phyloP scores from a whole-genome alignment of 2,329 filamentous ascomycete genomes.

The Clarireedia sp. region DNA sequence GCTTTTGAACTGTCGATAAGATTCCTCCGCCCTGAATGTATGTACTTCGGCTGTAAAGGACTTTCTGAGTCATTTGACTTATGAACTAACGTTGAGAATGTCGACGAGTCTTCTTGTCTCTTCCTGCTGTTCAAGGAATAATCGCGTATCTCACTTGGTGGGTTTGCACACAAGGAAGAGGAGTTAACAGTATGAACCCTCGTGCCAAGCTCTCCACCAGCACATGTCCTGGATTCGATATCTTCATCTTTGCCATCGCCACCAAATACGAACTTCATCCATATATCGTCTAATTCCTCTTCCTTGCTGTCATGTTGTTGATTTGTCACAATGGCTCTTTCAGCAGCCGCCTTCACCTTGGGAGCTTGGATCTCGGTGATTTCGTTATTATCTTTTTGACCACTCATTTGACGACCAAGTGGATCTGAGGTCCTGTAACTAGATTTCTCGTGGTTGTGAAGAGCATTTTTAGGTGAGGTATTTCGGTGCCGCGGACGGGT shows the following conservation, averaged over 20 bases:
- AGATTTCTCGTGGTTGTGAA: too few relatives aligned
- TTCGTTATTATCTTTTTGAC: too few relatives aligned
- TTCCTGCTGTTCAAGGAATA: neutral
- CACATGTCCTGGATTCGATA: neutral
- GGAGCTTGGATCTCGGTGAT: too few relatives aligned
- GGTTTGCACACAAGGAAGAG: neutral
- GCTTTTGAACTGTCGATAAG: neutral
- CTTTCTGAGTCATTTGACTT: neutral
- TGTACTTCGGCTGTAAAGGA: neutral
- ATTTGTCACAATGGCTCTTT: too few relatives aligned
- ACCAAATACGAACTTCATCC: constrained; percentile 10
- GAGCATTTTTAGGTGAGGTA: too few relatives aligned
- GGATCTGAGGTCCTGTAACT: too few relatives aligned
- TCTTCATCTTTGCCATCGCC: neutral
- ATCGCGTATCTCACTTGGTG: neutral
- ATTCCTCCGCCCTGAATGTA: neutral
- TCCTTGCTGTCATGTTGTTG: neutral
- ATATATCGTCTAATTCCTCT: neutral
- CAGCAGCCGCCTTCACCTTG: too few relatives aligned
- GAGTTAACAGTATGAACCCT: neutral
- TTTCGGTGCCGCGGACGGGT: too few relatives aligned
- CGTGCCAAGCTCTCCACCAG: neutral
- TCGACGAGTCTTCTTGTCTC: neutral
- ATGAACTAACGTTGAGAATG: neutral
- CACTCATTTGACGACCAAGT: too few relatives aligned